Percentiles rank a stretch among this genome's conserved stretches.
phyloP scores from a whole-genome alignment of 2,329 filamentous ascomycete species.

The Sporothrix phasma region DNA sequence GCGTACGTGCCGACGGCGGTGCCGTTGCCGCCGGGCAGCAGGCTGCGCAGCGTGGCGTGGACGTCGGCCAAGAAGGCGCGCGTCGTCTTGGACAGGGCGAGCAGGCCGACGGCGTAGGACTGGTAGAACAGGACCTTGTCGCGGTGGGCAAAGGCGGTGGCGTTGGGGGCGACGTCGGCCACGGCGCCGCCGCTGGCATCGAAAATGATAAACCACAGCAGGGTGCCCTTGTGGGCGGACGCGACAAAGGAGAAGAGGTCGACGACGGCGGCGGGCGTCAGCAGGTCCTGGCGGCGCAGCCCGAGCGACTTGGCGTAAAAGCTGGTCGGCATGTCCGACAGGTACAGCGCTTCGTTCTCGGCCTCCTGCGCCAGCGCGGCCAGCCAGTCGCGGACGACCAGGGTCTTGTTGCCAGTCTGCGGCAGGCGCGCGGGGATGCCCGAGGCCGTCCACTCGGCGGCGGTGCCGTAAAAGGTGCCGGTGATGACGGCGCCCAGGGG shows the following conservation, averaged over 20 bases:
- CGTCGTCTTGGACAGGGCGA: constrained; percentile 35
- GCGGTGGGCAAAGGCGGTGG: constrained; percentile 53
- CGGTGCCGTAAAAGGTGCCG: constrained; percentile 51
- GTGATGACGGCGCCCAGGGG: constrained; percentile 46
- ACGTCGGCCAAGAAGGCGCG: constrained; percentile 43
- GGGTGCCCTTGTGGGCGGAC: constrained; percentile 37
- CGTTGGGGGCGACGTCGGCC: constrained; percentile 43
- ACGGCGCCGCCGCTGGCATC: constrained; percentile 52
- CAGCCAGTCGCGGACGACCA: constrained; percentile 53
- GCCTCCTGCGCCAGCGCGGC: constrained; percentile 45
- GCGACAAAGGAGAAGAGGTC: constrained; percentile 46
- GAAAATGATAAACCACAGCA: constrained; percentile 53
- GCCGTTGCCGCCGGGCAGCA: constrained; percentile 24
- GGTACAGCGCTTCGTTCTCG: constrained; percentile 37
- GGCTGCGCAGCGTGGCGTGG: constrained; percentile 32
- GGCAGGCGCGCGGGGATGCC: constrained; percentile 42
- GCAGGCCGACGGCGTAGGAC: constrained; percentile 46
- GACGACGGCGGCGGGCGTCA: constrained; percentile 34
- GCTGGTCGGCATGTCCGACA: constrained; percentile 36
- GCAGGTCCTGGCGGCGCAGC: constrained; percentile 39
- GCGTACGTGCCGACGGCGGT: constrained; percentile 44
- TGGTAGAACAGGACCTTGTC: constrained; percentile 56
- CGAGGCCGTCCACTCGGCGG: constrained; percentile 42
- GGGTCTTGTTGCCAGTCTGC: constrained; percentile 27
- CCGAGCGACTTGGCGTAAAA: constrained; percentile 52